These are phyloP conservation scores for Tolypocladium inflatum DNA, from an alignment of 2,329 filamentous ascomycete species.

Conservation along the genomic window DNA sequence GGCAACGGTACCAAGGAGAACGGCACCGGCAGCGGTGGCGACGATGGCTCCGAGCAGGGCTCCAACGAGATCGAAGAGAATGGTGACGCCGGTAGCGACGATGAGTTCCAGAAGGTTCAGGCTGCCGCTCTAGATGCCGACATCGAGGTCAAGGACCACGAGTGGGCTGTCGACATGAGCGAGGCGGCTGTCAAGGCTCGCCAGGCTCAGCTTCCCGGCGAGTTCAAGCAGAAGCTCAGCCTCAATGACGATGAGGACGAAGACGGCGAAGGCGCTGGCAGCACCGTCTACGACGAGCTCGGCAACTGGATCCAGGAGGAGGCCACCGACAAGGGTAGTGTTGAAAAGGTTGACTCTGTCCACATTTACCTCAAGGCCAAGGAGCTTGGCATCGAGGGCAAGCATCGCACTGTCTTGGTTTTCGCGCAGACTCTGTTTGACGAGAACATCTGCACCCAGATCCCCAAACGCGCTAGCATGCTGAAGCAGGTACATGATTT, in stretches of 20 bases:
- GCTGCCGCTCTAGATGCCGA: conserved; percentile 42
- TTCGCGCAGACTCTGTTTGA: conserved; percentile 91
- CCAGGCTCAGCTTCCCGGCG: conserved; percentile 83
- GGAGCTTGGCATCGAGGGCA: conserved; percentile 86
- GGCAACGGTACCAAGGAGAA: conserved; percentile 48
- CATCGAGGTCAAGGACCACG: conserved; percentile 66
- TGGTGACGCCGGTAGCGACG: conserved; percentile 71
- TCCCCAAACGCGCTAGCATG: conserved; percentile 72
- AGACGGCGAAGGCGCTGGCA: conserved; percentile 65
- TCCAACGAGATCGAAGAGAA: conserved; percentile 41
- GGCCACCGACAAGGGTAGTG: conserved; percentile 59
- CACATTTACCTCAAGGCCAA: conserved; percentile 95
- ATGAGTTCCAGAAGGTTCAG: conserved; percentile 82
- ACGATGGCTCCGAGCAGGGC: conserved; percentile 39
- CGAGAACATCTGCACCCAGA: conserved; percentile 80
- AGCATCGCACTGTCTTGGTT: conserved; percentile 88
- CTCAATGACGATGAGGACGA: conserved; percentile 75
- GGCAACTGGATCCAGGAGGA: conserved; percentile 84
- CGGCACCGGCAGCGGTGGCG: conserved; percentile 50
- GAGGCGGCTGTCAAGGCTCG: conserved; percentile 92
- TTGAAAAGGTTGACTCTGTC: conserved; percentile 76
- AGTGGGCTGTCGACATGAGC: conserved; percentile 96
- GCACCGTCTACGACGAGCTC: conserved; percentile 78
- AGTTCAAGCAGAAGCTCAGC: conserved; percentile 87
- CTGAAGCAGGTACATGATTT: conserved; percentile 64